A percentile compares a stretch with the other conserved stretches of the same genome.
Conservation (phyloP, 148 eudicot species). For the Fallopia convolvulus region DNA sequence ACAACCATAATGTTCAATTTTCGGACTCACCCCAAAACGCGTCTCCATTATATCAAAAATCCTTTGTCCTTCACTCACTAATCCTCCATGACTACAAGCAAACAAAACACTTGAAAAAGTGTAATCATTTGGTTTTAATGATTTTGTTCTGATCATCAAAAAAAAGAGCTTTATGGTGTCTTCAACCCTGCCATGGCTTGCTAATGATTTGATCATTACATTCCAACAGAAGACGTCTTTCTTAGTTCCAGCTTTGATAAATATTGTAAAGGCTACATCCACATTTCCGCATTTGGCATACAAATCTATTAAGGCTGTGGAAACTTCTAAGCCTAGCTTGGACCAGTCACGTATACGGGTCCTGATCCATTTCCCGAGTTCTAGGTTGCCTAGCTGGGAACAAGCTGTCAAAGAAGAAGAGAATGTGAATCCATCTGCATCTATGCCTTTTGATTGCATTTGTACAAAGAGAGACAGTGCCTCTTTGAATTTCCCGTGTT, state of each 20-base stretch:
- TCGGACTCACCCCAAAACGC: slow-evolving; percentile 16
- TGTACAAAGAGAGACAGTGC: slow-evolving; percentile 22
- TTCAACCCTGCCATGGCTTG: slow-evolving; percentile 26
- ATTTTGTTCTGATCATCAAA: slow-evolving; percentile 18
- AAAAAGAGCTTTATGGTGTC: slow-evolving; percentile 26
- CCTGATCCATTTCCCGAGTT: slow-evolving; percentile 25
- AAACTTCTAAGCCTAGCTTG: slow-evolving; percentile 18
- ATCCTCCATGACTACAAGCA: slow-evolving; percentile 37
- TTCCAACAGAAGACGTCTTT: slow-evolving; percentile 35
- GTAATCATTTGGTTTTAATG: slow-evolving; percentile 21
- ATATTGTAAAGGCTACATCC: slow-evolving; percentile 22
- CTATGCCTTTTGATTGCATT: slow-evolving; percentile 22
- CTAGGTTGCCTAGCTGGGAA: slow-evolving; percentile 23
- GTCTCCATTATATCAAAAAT: slow-evolving; percentile 21
- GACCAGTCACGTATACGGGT: slow-evolving; percentile 20
- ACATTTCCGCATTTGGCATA: slow-evolving; percentile 38
- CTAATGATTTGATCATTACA: slow-evolving; percentile 33
- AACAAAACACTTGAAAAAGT: slow-evolving; percentile 21
- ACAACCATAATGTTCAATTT: slow-evolving; percentile 26
- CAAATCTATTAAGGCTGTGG: slow-evolving; percentile 31
- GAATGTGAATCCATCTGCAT: slow-evolving; percentile 25
- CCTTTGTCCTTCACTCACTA: slow-evolving; percentile 24
- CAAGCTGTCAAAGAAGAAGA: slow-evolving; percentile 29
- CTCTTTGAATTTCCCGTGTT: slow-evolving; percentile 16
- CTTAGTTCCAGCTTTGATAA: slow-evolving; percentile 21